Evolutionary conservation across 2,329 filamentous ascomycete genomes (phyloP), one percentile per base, ranked within the genome.

Genomic region (Byssochlamys sp.): DNA sequence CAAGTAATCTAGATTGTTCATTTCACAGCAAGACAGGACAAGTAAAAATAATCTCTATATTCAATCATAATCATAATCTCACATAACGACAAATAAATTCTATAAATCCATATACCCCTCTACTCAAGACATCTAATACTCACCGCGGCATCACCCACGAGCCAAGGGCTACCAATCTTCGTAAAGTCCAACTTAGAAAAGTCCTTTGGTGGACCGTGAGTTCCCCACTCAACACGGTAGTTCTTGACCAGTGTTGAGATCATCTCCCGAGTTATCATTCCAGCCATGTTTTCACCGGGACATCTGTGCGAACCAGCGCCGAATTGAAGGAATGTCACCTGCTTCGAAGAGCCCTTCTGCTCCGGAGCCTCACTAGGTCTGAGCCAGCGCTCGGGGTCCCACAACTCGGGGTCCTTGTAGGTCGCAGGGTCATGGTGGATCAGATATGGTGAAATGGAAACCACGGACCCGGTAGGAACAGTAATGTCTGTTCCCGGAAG

Each of bases 101-200:
- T 45, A 45, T n/a, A 7, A 19, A 5, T 4, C 14, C 1, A 24
- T 19, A 7, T 14, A 9, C 39, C n/a, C 9, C 4, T 45, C 14
- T 51, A 26, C 49, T 51, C 24, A n/a, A 26, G 49, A n/a, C 49
- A 10, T 51, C 55, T 56, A 39, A 61, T 57, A n/a, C 49, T 57
- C 29, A 61, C 57, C 26, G 55, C 52, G 10, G 58, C 54, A 19
- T 59, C 59, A 39, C 57, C 59, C 55, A 55, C 59, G 5, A 59
- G 45, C 59, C 59, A 61, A 4, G 59, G 59, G 50, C 59, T 61
- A n/a, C 59, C 59, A 28, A 59, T 61, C 27, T 61, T 61, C 12
- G 53, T 55, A 50, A 61, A 61, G 51, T 61, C 59, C 53, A 61
- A 49, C 19, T 55, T 55, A 6, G 57, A 57, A 25, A 54, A 52